These are phyloP conservation scores for Morella rubra DNA, from an alignment of 306 rosid species.

Conservation along the genomic window DNA sequence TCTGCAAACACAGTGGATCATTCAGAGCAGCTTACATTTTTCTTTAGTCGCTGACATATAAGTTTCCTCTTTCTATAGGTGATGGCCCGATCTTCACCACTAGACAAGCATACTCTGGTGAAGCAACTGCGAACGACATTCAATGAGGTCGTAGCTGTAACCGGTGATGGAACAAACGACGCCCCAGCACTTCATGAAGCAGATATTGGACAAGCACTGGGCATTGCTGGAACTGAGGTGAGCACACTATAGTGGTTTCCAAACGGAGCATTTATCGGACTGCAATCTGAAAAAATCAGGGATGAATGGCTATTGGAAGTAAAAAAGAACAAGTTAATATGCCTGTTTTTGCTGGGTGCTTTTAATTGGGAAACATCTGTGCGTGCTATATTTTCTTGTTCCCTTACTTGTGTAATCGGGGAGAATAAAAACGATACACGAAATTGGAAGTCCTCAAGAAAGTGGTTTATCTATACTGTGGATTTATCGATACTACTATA, in stretches of 20 bases:
- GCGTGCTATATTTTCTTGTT: neutral
- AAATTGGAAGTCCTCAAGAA: neutral
- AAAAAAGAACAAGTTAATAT: neutral
- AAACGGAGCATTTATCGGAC: neutral
- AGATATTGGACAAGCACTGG: slow-evolving; percentile 98
- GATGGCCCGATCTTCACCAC: slow-evolving; percentile 97
- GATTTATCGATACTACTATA: neutral
- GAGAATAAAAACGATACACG: neutral
- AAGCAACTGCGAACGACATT: slow-evolving; percentile 84
- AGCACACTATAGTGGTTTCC: slow-evolving; percentile 28
- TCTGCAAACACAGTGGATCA: slow-evolving; percentile 12
- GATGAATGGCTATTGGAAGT: neutral
- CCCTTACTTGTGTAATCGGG: neutral
- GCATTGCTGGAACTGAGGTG: slow-evolving; percentile 98
- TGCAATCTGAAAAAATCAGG: neutral
- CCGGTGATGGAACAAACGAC: slow-evolving; percentile 99
- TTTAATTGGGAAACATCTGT: neutral
- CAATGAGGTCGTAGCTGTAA: slow-evolving; percentile 93
- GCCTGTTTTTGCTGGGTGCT: neutral
- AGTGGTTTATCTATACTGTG: neutral
- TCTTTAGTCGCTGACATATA: slow-evolving; percentile 28
- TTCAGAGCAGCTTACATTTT: slow-evolving; percentile 13
- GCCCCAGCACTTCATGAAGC: slow-evolving; percentile 99
- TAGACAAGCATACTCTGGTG: slow-evolving; percentile 90
- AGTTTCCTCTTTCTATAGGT: slow-evolving; percentile 47